Evolutionary conservation across 108 stramenopile genomes (phyloP), one percentile per base, ranked within the genome.

Genomic region (Parmales sp.): DNA sequence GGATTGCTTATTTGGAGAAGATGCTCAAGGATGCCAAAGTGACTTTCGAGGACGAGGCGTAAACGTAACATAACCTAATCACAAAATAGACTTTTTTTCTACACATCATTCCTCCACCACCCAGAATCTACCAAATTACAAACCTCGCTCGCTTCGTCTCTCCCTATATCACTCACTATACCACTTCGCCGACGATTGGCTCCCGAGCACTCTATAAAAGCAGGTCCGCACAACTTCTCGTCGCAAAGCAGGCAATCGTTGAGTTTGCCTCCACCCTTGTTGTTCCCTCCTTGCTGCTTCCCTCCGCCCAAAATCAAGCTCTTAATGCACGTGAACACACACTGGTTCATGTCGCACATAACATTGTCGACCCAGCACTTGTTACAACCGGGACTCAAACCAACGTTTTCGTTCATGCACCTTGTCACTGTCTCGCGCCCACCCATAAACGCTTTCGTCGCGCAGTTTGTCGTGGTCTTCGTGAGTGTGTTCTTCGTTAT

Each of bases 1-100:
- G 90, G 69, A 90, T 95, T 65, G 67, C 73, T 45, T 80, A 82
- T 50, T 74, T 95, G 77, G 94, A 95, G 70, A 68, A 68, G 31
- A 84, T 82, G 51, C 76, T 95, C 68, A 80, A 76, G 39, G 87
- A 69, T 0, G 81, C 79, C 22, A 77, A 82, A 18, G 83, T 92
- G 67, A 65, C 50, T 20, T 51, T 51, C n/a, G n/a, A n/a, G n/a
- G n/a, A n/a, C n/a, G n/a, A n/a, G n/a, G n/a, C n/a, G n/a, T n/a
- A n/a, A n/a, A n/a, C n/a, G n/a, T n/a, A n/a, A n/a, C n/a, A n/a
- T n/a, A n/a, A n/a, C n/a, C n/a, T n/a, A n/a, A n/a, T n/a, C n/a
- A n/a, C n/a, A n/a, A n/a, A n/a, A n/a, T n/a, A n/a, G n/a, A n/a
- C n/a, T n/a, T n/a, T n/a, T n/a, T n/a, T n/a, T n/a, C n/a, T n/a